Base-by-base conservation (phyloP, 108 stramenopile species). In the Cyclostephanos tholiformis region DNA sequence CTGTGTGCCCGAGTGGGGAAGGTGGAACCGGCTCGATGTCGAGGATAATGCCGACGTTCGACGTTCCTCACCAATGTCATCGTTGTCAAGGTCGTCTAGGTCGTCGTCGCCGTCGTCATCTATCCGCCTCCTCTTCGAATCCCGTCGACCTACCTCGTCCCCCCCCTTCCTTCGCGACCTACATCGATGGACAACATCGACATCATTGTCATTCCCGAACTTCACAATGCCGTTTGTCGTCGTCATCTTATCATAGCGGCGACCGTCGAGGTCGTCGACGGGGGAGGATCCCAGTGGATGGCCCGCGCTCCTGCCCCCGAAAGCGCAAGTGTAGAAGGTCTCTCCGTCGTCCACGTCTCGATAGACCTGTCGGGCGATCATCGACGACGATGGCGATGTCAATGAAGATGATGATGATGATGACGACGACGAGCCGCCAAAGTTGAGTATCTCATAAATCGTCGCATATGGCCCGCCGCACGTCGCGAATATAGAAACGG, bases 381-480 rank as follows among this genome's bases (percentile, higher is more conserved):
- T 49, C 2, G n/a, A 17, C 29, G 35, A 26, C 56, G 66, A 46
- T 1, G 44, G 16, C 13, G 44, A 46, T 14, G 44, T 16, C 16
- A 14, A 46, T 4, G 17, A 11, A 6, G 8, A 14, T 36, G 9
- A 22, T 9, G 23, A 19, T 52, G 67, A 14, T 57, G 32, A 22
- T 17, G 29, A 46, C 53, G 20, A 52, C 58, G 22, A 91, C 67
- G n/a, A n/a, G n/a, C n/a, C n/a, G n/a, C n/a, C n/a, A n/a, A n/a
- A n/a, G n/a, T n/a, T n/a, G n/a, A n/a, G n/a, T n/a, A n/a, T n/a
- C 68, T 88, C 81, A 39, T 91, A 89, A 0, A 91, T 66, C 20
- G 84, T 79, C 25, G 85, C 74, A 41, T 67, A 70, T 10, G 80
- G 77, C 0, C 84, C 85, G 2, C 80, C 87, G 61, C 91, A 91